Evolutionary conservation across 768 basidiomycete species (phyloP).

Genomic region (Boletus fagicola): DNA sequence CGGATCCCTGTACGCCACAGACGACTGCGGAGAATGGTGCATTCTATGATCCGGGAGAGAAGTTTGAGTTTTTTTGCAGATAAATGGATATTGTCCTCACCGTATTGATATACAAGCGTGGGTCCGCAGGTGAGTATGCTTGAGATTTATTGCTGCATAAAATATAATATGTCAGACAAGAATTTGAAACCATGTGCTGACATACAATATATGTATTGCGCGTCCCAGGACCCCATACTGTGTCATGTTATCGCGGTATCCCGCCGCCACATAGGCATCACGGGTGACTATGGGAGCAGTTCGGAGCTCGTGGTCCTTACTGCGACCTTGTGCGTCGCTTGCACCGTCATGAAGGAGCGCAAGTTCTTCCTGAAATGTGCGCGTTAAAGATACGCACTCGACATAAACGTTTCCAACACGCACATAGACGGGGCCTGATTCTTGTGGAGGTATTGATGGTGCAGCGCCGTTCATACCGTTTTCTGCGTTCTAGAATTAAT

Average conservation of each 20-base stretch:
- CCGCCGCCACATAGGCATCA: slow-evolving; percentile 42
- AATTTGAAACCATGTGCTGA: background rate
- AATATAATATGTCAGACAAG: background rate
- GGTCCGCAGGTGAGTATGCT: slow-evolving; percentile 39
- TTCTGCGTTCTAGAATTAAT: slow-evolving; percentile 10
- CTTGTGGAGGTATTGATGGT: background rate
- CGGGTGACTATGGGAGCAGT: slow-evolving; percentile 55
- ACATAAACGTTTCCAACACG: slow-evolving; percentile 5
- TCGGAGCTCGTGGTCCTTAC: slow-evolving; percentile 32
- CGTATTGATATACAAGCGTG: slow-evolving; percentile 65
- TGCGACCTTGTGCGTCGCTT: slow-evolving; percentile 21
- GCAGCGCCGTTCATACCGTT: background rate
- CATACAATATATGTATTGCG: slow-evolving; percentile 45
- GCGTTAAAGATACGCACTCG: background rate
- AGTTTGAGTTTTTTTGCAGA: background rate
- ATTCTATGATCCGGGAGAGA: slow-evolving; percentile 43
- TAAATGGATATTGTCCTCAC: slow-evolving; percentile 33
- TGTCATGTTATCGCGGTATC: slow-evolving; percentile 33
- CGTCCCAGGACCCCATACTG: slow-evolving; percentile 68
- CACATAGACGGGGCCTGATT: slow-evolving; percentile 23
- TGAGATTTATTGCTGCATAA: slow-evolving; percentile 33
- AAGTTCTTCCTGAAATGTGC: slow-evolving; percentile 29
- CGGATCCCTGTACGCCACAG: slow-evolving; percentile 75
- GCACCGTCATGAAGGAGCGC: slow-evolving; percentile 29
- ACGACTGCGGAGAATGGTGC: slow-evolving; percentile 73